A percentile compares a stretch with the other conserved stretches of the same genome.
Evolutionary conservation across 2,329 filamentous ascomycete genomes (phyloP).

Genomic region (Diaporthe nobilis): DNA sequence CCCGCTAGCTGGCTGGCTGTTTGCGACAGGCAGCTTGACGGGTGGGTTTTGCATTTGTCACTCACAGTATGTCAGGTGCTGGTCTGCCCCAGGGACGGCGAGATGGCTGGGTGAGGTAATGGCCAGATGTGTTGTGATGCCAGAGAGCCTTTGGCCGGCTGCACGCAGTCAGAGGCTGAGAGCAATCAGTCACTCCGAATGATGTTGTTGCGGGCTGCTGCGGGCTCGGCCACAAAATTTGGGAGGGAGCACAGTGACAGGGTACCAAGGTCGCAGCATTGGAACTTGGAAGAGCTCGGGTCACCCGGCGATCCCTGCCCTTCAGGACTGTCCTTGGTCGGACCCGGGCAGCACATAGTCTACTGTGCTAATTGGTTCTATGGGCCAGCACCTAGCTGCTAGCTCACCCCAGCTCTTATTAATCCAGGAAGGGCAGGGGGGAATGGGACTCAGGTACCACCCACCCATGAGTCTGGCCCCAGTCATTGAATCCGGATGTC

Average conservation of each 20-base stretch:
- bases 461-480: slow-evolving; percentile 2
- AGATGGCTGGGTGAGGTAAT: background rate
- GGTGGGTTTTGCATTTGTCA: background rate
- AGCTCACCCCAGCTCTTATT: slow-evolving; percentile 27
- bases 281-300: slow-evolving; percentile 29
- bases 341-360: background rate
- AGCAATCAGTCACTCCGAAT: slow-evolving; percentile 31
- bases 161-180: slow-evolving; percentile 36
- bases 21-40: slow-evolving; percentile 20
- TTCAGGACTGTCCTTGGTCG: background rate
- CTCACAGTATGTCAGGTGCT: background rate
- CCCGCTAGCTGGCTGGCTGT: background rate
- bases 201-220: slow-evolving; percentile 40
- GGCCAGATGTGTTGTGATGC: slow-evolving; percentile 20
- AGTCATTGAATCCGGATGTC: background rate
- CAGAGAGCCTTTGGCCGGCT: slow-evolving; percentile 35
- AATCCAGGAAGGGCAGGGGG: background rate
- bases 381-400: background rate
- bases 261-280: slow-evolving; percentile 33
- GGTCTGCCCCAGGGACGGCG: background rate
- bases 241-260: slow-evolving; percentile 27
- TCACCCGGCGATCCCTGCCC: slow-evolving; percentile 26
- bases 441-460: background rate
- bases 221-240: slow-evolving; percentile 42
- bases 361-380: background rate